These are phyloP conservation scores for Holtermanniella nyarrowii DNA, from an alignment of 768 basidiomycete species.

Conservation along the genomic window DNA sequence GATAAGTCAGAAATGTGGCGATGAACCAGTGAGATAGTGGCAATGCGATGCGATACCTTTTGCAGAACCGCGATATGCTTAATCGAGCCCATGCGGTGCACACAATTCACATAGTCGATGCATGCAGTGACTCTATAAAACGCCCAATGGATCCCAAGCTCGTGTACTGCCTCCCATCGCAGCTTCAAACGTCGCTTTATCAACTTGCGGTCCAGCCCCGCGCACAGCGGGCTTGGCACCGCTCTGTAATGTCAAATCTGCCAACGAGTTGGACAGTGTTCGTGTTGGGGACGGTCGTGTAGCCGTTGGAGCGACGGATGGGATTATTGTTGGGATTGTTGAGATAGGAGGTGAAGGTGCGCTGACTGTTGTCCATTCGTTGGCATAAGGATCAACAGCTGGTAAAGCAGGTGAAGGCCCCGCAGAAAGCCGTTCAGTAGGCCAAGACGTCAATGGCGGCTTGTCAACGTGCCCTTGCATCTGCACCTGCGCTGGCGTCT, in stretches of 20 bases:
- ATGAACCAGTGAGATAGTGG: no score
- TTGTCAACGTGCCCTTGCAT: not conserved
- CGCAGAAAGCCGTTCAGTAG: not conserved
- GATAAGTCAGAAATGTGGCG: no score
- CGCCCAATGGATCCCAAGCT: conserved; percentile 37
- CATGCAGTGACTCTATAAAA: conserved; percentile 8
- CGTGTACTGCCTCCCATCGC: conserved; percentile 31
- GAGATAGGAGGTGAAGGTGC: no score
- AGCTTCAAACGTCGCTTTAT: conserved; percentile 14
- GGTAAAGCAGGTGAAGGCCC: not conserved
- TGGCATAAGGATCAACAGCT: conserved; percentile 9
- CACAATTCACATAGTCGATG: no score
- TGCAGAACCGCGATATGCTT: no score
- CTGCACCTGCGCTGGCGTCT: not conserved
- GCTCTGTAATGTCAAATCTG: not conserved
- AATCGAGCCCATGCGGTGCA: no score
- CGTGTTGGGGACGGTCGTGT: not conserved
- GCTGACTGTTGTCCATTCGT: no score
- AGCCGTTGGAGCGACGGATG: not conserved
- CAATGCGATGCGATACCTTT: no score
- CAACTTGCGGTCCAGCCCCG: conserved; percentile 1
- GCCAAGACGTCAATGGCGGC: not conserved
- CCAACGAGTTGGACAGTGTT: not conserved
- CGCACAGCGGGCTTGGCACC: not conserved
- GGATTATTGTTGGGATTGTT: conserved; percentile 3